phyloP scores from a whole-genome alignment of 2,329 filamentous ascomycete species.

The Endoconidiophora polonica region DNA sequence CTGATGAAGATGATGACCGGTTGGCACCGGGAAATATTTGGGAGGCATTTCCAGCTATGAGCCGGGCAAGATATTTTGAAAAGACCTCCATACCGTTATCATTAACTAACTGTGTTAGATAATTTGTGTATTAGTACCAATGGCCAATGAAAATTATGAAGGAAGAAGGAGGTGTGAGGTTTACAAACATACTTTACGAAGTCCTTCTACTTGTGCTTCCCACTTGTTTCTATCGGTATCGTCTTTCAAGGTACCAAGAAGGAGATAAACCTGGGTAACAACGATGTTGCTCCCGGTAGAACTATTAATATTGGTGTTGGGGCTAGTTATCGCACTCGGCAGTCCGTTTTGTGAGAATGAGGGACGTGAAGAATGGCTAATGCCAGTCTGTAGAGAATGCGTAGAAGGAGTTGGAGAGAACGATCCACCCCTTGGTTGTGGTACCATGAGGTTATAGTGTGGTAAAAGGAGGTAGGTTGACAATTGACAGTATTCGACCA shows the following conservation, averaged over 20 bases:
- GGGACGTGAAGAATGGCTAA: constrained; percentile 38
- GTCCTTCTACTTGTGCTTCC: constrained; percentile 79
- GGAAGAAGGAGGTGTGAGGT: background rate
- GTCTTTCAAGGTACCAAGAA: constrained; percentile 88
- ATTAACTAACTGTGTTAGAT: constrained; percentile 59
- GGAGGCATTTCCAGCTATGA: constrained; percentile 78
- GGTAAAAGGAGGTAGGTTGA: constrained; percentile 16
- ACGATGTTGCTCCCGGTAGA: constrained; percentile 61
- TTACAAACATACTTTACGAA: constrained; percentile 56
- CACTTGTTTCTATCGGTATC: constrained; percentile 83
- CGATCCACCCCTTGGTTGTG: constrained; percentile 44
- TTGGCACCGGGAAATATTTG: constrained; percentile 75
- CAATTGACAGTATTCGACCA: constrained; percentile 12
- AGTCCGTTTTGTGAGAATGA: constrained; percentile 32
- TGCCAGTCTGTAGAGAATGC: constrained; percentile 39
- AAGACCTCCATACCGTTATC: constrained; percentile 99
- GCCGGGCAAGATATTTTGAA: constrained; percentile 82
- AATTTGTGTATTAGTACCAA: background rate
- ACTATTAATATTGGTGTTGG: constrained; percentile 45
- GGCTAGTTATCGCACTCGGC: constrained; percentile 43
- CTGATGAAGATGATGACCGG: constrained; percentile 43
- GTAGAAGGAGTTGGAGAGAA: constrained; percentile 43
- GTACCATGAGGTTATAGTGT: constrained; percentile 36
- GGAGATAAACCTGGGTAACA: constrained; percentile 84
- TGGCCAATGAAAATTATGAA: background rate